A percentile compares a stretch with the other conserved stretches of the same genome.
These are phyloP conservation scores for Solanum ossicruentum DNA, from an alignment of 257 asterid species.

Conservation along the genomic window DNA sequence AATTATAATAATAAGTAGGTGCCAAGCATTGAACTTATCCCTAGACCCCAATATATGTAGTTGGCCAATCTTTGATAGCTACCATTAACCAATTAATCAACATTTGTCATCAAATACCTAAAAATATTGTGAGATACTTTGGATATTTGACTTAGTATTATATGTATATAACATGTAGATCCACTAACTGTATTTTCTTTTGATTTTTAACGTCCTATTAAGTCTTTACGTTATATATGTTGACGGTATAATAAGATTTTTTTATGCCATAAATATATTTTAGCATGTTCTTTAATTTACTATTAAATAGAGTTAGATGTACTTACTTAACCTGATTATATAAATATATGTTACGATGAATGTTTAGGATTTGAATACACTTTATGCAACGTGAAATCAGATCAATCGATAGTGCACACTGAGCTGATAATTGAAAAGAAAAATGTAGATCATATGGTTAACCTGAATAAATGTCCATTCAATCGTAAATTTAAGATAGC, in stretches of 20 bases:
- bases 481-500: no score
- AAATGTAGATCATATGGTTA: background rate
- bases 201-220: background rate
- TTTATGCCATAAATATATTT: background rate
- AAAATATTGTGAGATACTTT: background rate
- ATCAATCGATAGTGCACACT: fast-evolving
- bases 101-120: background rate
- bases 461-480: no score
- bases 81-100: background rate
- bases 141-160: background rate
- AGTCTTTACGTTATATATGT: background rate
- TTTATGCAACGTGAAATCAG: background rate
- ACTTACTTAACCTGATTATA: background rate
- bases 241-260: no score
- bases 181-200: background rate
- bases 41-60: background rate
- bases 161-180: background rate
- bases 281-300: background rate
- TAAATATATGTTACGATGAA: background rate
- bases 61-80: background rate
- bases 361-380: background rate
- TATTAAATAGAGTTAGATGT: background rate
- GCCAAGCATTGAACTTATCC: background rate
- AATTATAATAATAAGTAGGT: background rate
- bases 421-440: background rate